Evolutionary conservation across 2,329 filamentous ascomycete genomes (phyloP).

Genomic region (Lasiodiplodia gonubiensis): DNA sequence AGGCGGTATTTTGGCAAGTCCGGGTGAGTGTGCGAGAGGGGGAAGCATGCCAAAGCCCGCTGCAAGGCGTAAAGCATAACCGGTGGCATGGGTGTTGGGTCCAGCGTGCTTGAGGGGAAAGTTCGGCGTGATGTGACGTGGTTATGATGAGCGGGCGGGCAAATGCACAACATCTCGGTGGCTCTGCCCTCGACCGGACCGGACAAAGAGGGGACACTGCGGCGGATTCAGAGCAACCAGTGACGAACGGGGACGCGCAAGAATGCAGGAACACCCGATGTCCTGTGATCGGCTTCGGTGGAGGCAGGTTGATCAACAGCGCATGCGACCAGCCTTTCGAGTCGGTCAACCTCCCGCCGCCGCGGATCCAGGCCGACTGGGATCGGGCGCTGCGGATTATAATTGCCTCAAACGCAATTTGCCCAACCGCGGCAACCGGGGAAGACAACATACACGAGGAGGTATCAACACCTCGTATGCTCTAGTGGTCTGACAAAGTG

Average conservation of each 20-base stretch:
- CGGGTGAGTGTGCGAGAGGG: neutral
- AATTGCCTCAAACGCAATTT: neutral
- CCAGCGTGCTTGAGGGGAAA: conserved; percentile 13
- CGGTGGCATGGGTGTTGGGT: conserved; percentile 8
- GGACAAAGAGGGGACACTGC: neutral
- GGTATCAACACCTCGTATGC: neutral
- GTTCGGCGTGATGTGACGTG: conserved; percentile 19
- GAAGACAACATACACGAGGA: neutral
- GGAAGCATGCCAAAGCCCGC: neutral
- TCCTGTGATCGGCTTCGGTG: conserved; percentile 15
- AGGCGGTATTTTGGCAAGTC: neutral
- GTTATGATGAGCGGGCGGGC: conserved; percentile 5
- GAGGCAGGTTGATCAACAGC: conserved; percentile 24
- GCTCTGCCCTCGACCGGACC: neutral
- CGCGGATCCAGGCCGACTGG: neutral
- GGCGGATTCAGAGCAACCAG: conserved; percentile 4
- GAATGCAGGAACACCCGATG: conserved; percentile 23
- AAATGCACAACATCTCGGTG: neutral
- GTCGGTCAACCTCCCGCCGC: conserved; percentile 21
- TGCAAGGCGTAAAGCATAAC: conserved; percentile 11
- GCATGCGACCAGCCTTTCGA: conserved; percentile 19
- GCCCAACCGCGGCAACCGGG: neutral
- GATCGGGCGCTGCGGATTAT: neutral
- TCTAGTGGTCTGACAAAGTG: neutral
- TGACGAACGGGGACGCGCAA: conserved; percentile 1